Percentiles rank a stretch among this genome's conserved stretches.
These are phyloP conservation scores for Pyrenophora seminiperda DNA, from an alignment of 2,329 filamentous ascomycete genomes.

Conservation along the genomic window DNA sequence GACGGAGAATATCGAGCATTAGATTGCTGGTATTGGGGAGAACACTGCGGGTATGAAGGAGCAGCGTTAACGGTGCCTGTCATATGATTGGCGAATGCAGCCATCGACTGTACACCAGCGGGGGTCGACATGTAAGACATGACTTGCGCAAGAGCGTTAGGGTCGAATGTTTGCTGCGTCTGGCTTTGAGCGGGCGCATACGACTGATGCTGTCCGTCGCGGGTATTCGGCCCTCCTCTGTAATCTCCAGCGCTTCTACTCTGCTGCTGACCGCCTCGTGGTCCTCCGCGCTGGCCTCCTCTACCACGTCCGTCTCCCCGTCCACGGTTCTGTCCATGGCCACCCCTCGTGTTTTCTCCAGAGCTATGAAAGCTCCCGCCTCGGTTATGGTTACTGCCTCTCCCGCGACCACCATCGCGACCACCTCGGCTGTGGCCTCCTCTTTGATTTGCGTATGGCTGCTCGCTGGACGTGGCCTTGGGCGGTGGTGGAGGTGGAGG, in stretches of 20 bases:
- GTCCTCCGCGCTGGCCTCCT: constrained; percentile 11
- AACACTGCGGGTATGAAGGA: constrained; percentile 6
- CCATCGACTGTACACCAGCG: constrained; percentile 36
- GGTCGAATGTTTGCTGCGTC: constrained; percentile 25
- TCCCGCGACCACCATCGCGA: constrained; percentile 41
- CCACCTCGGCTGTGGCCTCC: constrained; percentile 24
- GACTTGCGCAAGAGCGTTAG: constrained; percentile 33
- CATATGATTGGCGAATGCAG: constrained; percentile 33
- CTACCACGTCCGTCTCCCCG: constrained; percentile 22
- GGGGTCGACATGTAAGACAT: constrained; percentile 40
- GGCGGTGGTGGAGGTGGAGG: constrained; percentile 54
- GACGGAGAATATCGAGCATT: constrained; percentile 19
- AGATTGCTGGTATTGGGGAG: constrained; percentile 13
- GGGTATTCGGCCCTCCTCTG: constrained; percentile 3
- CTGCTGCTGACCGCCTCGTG: constrained; percentile 29
- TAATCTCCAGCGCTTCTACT: constrained; percentile 22
- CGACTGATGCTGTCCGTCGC: constrained; percentile 15
- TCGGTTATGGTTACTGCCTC: constrained; percentile 22
- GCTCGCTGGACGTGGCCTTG: constrained; percentile 39
- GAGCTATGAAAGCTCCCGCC: constrained; percentile 24
- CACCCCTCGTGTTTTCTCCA: constrained; percentile 22
- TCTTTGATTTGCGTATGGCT: constrained; percentile 37
- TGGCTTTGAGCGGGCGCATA: constrained; percentile 10
- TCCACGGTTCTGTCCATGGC: constrained; percentile 20
- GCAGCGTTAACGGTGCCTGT: constrained; percentile 5